These are phyloP conservation scores for Backusella liffmaniae DNA, from an alignment of 192 early-diverging fungal species.

Conservation along the genomic window DNA sequence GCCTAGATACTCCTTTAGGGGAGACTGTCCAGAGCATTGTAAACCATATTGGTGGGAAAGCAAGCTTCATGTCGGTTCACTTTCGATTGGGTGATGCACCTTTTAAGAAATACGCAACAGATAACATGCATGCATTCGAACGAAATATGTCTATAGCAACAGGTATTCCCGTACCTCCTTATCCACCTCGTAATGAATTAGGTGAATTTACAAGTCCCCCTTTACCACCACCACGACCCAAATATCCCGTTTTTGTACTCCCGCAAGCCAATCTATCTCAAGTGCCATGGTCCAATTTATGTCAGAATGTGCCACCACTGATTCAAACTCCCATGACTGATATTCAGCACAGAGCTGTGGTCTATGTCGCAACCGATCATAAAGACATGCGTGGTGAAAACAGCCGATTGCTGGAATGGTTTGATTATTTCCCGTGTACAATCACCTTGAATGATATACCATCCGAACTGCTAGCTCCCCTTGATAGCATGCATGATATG, in stretches of 20 bases:
- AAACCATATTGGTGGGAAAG: conserved; percentile 42
- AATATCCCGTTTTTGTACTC: background rate
- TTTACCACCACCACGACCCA: background rate
- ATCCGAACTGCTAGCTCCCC: conserved; percentile 22
- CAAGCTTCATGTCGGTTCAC: conserved; percentile 43
- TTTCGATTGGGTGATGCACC: conserved; percentile 27
- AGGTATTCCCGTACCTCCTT: conserved; percentile 15
- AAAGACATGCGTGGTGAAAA: conserved; percentile 37
- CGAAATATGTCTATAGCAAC: conserved; percentile 14
- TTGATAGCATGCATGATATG: conserved; percentile 28
- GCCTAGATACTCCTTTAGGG: conserved; percentile 39
- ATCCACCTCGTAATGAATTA: background rate
- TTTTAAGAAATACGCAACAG: conserved; percentile 12
- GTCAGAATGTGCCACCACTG: conserved; percentile 4
- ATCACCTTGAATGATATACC: conserved; percentile 44
- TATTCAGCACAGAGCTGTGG: conserved; percentile 22
- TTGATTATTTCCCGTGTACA: conserved; percentile 42
- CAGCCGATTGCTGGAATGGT: conserved; percentile 27
- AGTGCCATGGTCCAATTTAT: conserved; percentile 1
- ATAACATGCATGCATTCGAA: conserved; percentile 6
- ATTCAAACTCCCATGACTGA: background rate
- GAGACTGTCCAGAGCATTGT: conserved; percentile 45
- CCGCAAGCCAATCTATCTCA: background rate
- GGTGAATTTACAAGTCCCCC: background rate
- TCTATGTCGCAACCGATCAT: conserved; percentile 54